phyloP scores from a whole-genome alignment of 495 filamentous ascomycete genomes.

The Elaphomyces granulatus region DNA sequence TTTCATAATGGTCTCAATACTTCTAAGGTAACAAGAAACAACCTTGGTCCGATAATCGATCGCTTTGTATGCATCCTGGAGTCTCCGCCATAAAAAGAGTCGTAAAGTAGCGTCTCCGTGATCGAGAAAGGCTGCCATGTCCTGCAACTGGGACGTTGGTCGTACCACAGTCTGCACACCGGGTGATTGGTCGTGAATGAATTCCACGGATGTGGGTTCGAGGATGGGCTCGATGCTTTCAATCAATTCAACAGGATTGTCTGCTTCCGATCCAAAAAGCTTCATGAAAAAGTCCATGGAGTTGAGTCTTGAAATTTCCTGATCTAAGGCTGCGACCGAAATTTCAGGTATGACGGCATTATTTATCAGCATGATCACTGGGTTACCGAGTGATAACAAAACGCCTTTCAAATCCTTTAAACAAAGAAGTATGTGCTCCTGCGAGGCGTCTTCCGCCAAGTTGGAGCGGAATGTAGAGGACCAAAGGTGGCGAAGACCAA shows the following conservation, averaged over 20 bases:
- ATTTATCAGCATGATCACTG: conserved; percentile 58
- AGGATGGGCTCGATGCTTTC: conserved; percentile 88
- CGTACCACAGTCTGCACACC: conserved; percentile 8
- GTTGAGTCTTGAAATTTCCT: conserved; percentile 79
- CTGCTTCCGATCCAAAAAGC: conserved; percentile 52
- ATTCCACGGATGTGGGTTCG: conserved; percentile 48
- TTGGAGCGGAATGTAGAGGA: conserved; percentile 61
- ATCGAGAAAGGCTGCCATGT: conserved; percentile 73
- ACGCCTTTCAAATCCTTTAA: conserved; percentile 54
- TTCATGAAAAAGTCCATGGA: conserved; percentile 93
- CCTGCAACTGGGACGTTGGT: conserved; percentile 32
- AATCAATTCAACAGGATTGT: conserved; percentile 67
- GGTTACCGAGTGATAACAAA: conserved; percentile 24
- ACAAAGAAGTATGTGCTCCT: conserved; percentile 68
- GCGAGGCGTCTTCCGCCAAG: conserved; percentile 47
- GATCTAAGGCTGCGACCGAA: conserved; percentile 62
- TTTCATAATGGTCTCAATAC: conserved; percentile 62
- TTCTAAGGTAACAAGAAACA: conserved; percentile 69
- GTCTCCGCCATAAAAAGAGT: conserved; percentile 72
- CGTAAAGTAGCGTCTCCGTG: conserved; percentile 66
- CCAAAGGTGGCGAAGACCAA: conserved; percentile 63
- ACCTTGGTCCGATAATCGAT: conserved; percentile 77
- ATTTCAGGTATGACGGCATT: conserved; percentile 83
- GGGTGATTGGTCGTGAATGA: conserved; percentile 8
- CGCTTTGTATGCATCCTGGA: conserved; percentile 71